Percentiles rank a stretch among this genome's conserved stretches.
Evolutionary conservation across 768 basidiomycete genomes (phyloP).

Genomic region (Paxillus rubicundulus): DNA sequence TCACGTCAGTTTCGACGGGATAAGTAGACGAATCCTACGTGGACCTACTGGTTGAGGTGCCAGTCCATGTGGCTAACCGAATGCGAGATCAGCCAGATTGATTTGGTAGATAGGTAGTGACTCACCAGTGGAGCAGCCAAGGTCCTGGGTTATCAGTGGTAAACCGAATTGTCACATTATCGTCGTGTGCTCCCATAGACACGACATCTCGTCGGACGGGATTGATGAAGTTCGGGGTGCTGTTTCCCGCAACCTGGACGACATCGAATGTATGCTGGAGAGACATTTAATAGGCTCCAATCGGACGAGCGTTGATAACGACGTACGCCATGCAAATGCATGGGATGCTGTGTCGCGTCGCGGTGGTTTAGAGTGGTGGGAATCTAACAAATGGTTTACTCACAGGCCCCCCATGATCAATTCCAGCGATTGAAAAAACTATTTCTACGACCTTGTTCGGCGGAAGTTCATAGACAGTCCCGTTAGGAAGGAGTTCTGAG

Average conservation of each 20-base stretch:
- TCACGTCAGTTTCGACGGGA: background rate
- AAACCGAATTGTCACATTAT: slow-evolving; percentile 57
- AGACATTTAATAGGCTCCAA: background rate
- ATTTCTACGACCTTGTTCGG: slow-evolving; percentile 45
- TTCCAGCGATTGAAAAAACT: slow-evolving; percentile 38
- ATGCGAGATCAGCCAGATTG: background rate
- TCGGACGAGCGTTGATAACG: background rate
- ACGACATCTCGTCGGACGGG: slow-evolving; percentile 38
- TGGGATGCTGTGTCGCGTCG: slow-evolving; percentile 31
- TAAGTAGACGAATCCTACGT: background rate
- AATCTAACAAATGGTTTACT: slow-evolving; percentile 10
- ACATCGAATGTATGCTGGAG: slow-evolving; percentile 38
- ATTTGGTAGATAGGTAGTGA: background rate
- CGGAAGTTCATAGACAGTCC: slow-evolving; percentile 47
- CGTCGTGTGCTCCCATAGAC: slow-evolving; percentile 23
- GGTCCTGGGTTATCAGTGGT: slow-evolving; percentile 66
- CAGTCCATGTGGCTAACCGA: slow-evolving; percentile 29
- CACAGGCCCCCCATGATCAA: slow-evolving; percentile 28
- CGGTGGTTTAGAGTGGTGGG: background rate
- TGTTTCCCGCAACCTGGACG: slow-evolving; percentile 30
- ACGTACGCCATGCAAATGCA: slow-evolving; percentile 44
- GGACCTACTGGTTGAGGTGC: slow-evolving; percentile 26
- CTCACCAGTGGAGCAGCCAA: slow-evolving; percentile 45
- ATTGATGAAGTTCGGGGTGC: slow-evolving; percentile 33
- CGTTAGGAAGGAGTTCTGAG: slow-evolving; percentile 45